Base-by-base conservation (phyloP, 1,284 basidiomycete genomes). In the Malassezia furfur region DNA sequence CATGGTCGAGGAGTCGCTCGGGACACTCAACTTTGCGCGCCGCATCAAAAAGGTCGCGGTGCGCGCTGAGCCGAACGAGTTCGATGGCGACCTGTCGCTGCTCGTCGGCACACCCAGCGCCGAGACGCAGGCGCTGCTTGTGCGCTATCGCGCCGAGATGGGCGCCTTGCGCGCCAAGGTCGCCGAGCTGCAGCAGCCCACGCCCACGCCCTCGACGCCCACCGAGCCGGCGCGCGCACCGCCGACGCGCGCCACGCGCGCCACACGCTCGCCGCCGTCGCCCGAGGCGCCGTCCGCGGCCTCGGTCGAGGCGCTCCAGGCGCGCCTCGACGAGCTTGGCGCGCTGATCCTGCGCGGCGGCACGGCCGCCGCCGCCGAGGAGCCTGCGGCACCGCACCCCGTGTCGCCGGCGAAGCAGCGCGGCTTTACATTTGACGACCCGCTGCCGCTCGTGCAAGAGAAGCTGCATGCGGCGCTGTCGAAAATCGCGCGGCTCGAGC, bases 1-100 rank as follows among this genome's bases (percentile, higher is more conserved):
- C 8, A 77, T 87, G 34, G 78, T 90, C 6, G 79, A 83, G 3
- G 90, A 93, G 77, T 85, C 83, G 3, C 84, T 84, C 45, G 88
- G 84, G 59, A 94, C 89, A 0, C 78, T 93, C 15, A 81, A 85
- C 46, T 96, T 98, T 73, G 93, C 93, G 0, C 84, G 85, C 64
- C 78, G 88, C 34, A 85, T 91, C 71, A 91, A 91, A 79, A 84
- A 82, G 64, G 79, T 80, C 17, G 74, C 86, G 76, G 78, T 96
- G 34, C 83, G 87, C 59, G 93, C 93, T 1, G 83, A 87, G 77
- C 87, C 88, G 81, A 91, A 90, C 75, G 91, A 96, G 76, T 81
- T 96, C 19, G 83, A 70, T 5, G 57, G 51, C 2, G 52, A 54
- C 32, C 34, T 40, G 15, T n/a, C 41, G 34, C n/a, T 41, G 15